Evolutionary conservation across 192 early-diverging fungal species (phyloP), one percentile per base, ranked within the genome.

Genomic region (Chytriomyces sp.): DNA sequence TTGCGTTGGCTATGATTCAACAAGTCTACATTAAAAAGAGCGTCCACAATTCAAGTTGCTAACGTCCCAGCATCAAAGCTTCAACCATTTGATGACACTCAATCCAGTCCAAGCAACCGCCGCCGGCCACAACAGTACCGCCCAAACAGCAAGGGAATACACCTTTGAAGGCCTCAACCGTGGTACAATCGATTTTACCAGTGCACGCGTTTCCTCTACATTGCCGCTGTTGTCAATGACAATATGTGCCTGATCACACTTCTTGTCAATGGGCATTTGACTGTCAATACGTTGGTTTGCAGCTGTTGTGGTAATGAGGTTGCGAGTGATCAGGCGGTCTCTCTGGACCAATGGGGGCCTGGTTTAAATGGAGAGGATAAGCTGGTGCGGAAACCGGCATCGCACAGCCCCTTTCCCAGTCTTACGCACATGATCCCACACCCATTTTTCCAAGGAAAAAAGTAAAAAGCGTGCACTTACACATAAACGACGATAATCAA

Each of bases 201-300:
- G 81, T 25, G 73, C 62, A 32, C 81, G 74, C 1, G 90, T 81
- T 38, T 89, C 82, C 30, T 78, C 77, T 2, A 90, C 41, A 17
- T 84, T 84, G 3, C 85, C 87, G 5, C 89, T 85, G 76, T 99
- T 99, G 69, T 95, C 90, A 41, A 99, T 84, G 19, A 99, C 91
- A 58, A 88, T 82, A 33, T 93, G 84, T 0, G 96, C 97, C 53
- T 82, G 88, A 31, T 78, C 75, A 5, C 86, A 80, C 68, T 98
- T 98, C 63, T 92, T 87, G 0, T 81, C 85, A 39, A 97, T 82
- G 1, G 90, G 82, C 87, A 93, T 91, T 80, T 99, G 97, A 2
- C 94, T 82, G 52, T 85, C 77, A 12, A 97, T 92, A 0, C 93
- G 85, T 6, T 87, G 79, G 28, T 81, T 64, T 0, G 95, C 92